These are phyloP conservation scores for Rhodotorula babjevae DNA, from an alignment of 768 basidiomycete genomes.

Conservation along the genomic window DNA sequence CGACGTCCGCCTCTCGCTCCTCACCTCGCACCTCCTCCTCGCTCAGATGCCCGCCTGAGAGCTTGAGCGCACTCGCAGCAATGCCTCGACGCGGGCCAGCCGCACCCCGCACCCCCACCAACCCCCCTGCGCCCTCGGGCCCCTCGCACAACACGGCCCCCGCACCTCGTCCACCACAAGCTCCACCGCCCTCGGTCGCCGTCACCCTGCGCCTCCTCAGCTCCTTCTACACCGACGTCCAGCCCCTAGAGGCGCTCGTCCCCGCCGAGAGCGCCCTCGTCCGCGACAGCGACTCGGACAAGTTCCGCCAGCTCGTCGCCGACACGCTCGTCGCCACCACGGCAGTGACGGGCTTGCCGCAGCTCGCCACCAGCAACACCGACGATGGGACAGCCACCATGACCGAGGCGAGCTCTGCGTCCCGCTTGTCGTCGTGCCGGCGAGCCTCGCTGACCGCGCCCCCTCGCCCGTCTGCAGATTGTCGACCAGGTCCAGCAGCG, in stretches of 20 bases:
- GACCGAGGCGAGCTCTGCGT: conserved; percentile 10
- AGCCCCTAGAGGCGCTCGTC: not conserved
- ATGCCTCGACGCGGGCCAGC: no score
- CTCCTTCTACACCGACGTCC: conserved; percentile 10
- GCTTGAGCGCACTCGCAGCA: no score
- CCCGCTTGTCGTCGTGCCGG: not conserved
- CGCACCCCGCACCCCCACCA: no score
- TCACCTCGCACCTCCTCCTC: no score
- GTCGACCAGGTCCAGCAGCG: conserved; percentile 19
- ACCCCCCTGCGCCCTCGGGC: not conserved
- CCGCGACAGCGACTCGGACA: conserved; percentile 2
- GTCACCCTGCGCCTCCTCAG: conserved; percentile 10
- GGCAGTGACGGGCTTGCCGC: not conserved
- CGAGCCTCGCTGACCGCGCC: not conserved
- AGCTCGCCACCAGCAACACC: no score
- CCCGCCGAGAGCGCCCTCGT: not conserved
- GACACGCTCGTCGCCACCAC: conserved; percentile 6
- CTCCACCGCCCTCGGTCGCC: not conserved
- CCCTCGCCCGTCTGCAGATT: not conserved
- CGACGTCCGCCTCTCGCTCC: no score
- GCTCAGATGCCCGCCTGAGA: no score
- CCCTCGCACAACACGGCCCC: not conserved
- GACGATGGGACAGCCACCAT: not conserved
- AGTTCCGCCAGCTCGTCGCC: not conserved
- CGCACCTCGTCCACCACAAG: not conserved